Evolutionary conservation across 176 grass and related monocot species (phyloP), one percentile per base, ranked within the genome.

Genomic region (Metroxylon sagu): DNA sequence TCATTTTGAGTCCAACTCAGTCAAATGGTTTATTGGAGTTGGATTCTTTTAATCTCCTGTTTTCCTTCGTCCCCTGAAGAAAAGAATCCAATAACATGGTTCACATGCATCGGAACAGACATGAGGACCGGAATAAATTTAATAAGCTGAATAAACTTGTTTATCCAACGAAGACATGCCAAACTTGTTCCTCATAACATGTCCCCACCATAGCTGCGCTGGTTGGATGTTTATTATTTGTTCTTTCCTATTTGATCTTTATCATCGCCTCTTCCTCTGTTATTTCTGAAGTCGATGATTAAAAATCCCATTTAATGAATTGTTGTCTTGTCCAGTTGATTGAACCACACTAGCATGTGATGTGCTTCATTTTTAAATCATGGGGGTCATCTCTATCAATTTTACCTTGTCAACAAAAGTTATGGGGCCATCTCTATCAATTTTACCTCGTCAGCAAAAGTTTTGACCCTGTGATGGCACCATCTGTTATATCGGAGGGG

Each of bases 291-390:
- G 19, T 59, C 26, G 16, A 59, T 30, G 26, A 5, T 12, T 59
- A 1, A 27, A 59, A 4, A 29, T 16, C 1, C 16, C 18, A 19
- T 56, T 14, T 25, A 14, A 56, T 56, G 23, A 10, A 25, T 14
- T 3, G 19, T 16, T 60, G 29, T 60, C 35, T 39, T 19, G 26
- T 28, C 35, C 26, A 3, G 6, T 60, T 60, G 58, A 60, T 60
- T 60, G 18, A 60, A 19, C 5, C 53, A 56, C 53, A 18, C n/a
- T n/a, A 17, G 26, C 26, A 27, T 59, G 57, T 59, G 57, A 59
- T 59, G 14, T 15, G 26, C 3, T 6, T 29, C 15, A 15, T 15
- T 29, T 59, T 27, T 59, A 26, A 26, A 59, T 1, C 18, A 29
- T 29, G 15, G 25, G 3, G 19, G 2, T 1, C 23, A 56, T 43